Percentiles rank a stretch among this genome's conserved stretches.
phyloP scores from a whole-genome alignment of 2,329 filamentous ascomycete genomes.

The Aspergillus fumigatiaffinis region DNA sequence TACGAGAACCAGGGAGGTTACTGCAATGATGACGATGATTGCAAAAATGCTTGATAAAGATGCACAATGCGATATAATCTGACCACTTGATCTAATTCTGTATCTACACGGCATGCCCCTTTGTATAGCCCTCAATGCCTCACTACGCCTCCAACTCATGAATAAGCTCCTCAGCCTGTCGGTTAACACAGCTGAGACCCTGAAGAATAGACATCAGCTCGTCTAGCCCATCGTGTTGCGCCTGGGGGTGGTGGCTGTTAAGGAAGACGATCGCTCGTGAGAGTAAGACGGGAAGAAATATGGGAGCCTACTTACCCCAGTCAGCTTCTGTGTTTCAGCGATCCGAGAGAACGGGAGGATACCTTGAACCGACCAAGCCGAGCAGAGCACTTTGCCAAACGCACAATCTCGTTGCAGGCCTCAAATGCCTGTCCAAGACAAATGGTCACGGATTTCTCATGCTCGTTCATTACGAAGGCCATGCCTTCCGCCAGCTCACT shows the following conservation, averaged over 20 bases:
- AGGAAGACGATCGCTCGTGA: not conserved
- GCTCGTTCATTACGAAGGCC: not conserved
- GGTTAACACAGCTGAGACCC: not conserved
- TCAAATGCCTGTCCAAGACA: not conserved
- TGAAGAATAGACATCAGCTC: not conserved
- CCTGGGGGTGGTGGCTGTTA: not conserved
- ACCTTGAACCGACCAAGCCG: not conserved
- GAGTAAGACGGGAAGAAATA: not conserved
- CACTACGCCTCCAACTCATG: not conserved
- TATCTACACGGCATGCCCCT: not conserved
- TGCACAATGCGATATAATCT: not conserved
- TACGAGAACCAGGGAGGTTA: constrained; percentile 62
- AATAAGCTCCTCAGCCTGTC: not conserved
- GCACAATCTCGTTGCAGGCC: not conserved
- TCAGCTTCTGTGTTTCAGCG: not conserved
- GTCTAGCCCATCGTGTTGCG: not conserved
- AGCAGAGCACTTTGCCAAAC: not conserved
- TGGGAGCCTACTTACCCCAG: not conserved
- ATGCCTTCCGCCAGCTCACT: not conserved
- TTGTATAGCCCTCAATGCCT: too few relatives aligned
- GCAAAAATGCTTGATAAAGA: not conserved
- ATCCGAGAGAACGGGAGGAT: not conserved
- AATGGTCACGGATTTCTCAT: not conserved
- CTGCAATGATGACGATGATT: not conserved
- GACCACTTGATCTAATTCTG: not conserved